Percentiles rank a stretch among this genome's conserved stretches.
These are phyloP conservation scores for Cyclotella cryptica DNA, from an alignment of 108 stramenopile species.

Conservation along the genomic window DNA sequence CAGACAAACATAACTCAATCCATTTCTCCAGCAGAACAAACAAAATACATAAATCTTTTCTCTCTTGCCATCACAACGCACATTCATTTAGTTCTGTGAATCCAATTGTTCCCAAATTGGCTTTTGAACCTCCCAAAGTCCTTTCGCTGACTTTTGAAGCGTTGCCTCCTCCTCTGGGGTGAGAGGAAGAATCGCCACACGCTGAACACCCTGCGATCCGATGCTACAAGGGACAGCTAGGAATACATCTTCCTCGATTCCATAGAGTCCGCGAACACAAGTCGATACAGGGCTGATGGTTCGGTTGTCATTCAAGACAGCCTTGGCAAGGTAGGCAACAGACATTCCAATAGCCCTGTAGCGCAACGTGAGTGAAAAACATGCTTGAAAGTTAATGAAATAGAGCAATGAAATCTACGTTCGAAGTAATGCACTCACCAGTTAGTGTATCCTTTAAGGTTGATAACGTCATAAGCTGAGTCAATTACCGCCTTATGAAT, in stretches of 20 bases:
- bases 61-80: no score
- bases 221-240: neutral
- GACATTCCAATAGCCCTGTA: neutral
- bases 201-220: neutral
- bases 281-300: neutral
- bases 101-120: neutral
- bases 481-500: neutral
- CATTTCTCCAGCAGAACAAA: no score
- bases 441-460: constrained; percentile 2
- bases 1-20: no score
- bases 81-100: no score
- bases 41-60: no score
- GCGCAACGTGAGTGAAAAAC: no score
- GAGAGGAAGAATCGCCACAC: neutral
- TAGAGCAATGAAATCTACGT: no score
- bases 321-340: neutral
- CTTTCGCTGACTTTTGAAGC: neutral
- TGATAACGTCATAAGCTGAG: neutral
- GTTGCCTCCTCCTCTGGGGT: neutral
- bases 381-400: no score
- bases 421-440: neutral
- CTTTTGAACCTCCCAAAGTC: neutral
- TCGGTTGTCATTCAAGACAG: neutral
- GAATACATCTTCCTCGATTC: neutral
- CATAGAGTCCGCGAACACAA: neutral